Evolutionary conservation across 768 basidiomycete species (phyloP), one percentile per base, ranked within the genome.

Genomic region (Tremella mesenterica): DNA sequence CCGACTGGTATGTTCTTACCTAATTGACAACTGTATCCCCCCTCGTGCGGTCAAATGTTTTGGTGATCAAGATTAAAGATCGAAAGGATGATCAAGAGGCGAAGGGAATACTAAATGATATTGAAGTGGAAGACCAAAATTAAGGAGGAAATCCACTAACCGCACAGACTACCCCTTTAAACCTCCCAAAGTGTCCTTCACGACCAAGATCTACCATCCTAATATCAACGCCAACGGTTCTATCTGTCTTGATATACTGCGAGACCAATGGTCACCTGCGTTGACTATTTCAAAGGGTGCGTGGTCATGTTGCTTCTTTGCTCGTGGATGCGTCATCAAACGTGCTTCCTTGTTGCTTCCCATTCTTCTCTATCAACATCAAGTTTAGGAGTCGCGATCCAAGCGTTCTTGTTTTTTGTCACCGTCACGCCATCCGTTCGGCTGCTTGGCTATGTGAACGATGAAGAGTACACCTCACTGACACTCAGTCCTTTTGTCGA

Each of bases 181-280:
- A 78, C 95, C 95, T 38, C 95, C 95, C 76, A 99, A 99, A 82
- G 90, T 99, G 77, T 85, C 85, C 79, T 99, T 99, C 76, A 93
- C 90, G 63, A 97, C 95, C 72, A 96, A 95, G 86, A 96, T 96
- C 67, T 97, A 96, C 76, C 93, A 97, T 76, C 93, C 93, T 30
- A 97, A 97, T 80, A 96, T 99, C 90, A 99, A 99, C 74, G 88
- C 93, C 65, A 99, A 99, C 70, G 95, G 95, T 36, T 92, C 89
- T 60, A 97, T 99, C 76, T 99, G 93, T 75, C 78, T 99, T 66
- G 95, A 99, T 75, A 99, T 99, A 71, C 78, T 99, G 72, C 81
- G 92, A 75, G 95, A 99, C 75, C 95, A 97, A 73, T 99, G 95
- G 95, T 91, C 88, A 58, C 95, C 95, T 45, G 95, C 95, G 41